A percentile compares a stretch with the other conserved stretches of the same genome.
Evolutionary conservation across 169 alveolate species (phyloP).

Genomic region (Plasmodium chabaudi): DNA sequence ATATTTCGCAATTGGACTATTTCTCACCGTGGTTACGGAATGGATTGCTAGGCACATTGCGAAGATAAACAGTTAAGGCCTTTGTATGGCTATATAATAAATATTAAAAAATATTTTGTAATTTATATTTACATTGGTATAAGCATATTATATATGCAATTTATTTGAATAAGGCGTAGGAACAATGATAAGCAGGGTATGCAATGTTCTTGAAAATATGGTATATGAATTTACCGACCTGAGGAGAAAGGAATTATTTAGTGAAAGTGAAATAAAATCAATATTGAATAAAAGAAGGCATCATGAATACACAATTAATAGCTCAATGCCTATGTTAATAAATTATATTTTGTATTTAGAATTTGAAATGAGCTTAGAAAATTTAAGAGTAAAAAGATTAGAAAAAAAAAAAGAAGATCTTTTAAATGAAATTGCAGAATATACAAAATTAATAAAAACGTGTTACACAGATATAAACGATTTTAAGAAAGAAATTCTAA

Average conservation of each 20-base stretch:
- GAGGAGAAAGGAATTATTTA: conserved; percentile 40
- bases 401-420: conserved; percentile 25
- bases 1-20: too few species aligned
- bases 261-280: conserved; percentile 28
- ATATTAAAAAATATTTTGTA: too few species aligned
- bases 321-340: conserved; percentile 20
- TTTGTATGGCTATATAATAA: too few species aligned
- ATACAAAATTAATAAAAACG: conserved; percentile 34
- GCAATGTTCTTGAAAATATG: conserved; percentile 52
- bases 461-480: conserved; percentile 7
- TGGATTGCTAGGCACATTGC: too few species aligned
- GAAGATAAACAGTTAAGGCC: too few species aligned
- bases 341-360: conserved; percentile 54
- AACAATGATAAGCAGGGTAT: conserved; percentile 18
- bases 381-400: conserved; percentile 53
- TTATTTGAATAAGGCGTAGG: too few species aligned
- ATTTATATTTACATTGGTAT: too few species aligned
- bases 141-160: too few species aligned
- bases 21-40: too few species aligned
- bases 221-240: conserved; percentile 44
- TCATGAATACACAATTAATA: conserved; percentile 56
- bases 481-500: conserved; percentile 21
- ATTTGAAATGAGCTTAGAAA: conserved; percentile 53
- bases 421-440: conserved; percentile 30
- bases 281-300: conserved; percentile 70